Evolutionary conservation across 768 basidiomycete species (phyloP), one percentile per base, ranked within the genome.

Genomic region (Tricholoma bakamatsutake): DNA sequence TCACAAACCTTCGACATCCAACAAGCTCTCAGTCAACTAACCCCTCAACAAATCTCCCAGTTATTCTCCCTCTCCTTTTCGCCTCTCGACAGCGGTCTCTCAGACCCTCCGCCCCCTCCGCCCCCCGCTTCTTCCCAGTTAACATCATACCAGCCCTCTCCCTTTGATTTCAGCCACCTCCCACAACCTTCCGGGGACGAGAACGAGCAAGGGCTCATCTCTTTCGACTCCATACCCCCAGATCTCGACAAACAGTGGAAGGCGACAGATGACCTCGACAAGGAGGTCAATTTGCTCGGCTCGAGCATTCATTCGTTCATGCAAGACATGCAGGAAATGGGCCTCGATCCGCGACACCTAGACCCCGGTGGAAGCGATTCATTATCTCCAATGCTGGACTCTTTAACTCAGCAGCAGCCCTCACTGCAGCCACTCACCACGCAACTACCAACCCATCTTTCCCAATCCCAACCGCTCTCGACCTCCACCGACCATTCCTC

Each of bases 281-380:
- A 79, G 46, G 87, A 90, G 54, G 88, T 93, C 27, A 83, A 85
- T 59, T 80, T 81, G 35, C 69, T 93, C 52, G 82, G 87, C 58
- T 73, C 71, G 11, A 84, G 81, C 57, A 83, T 95, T 42, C 80
- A 89, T 56, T 80, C 80, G 5, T 74, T 94, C 57, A 87, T 93
- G 30, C 77, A 87, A 59, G 28, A 48, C 1, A 48, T 48, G 28
- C 46, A 48, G 30, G 46, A 48, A 3, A 30, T 48, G 46, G 62
- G 62, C 11, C 57, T 62, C 13, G 57, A 60, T 34, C 57, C 60
- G 6, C 51, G 52, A 39, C 52, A 57, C 12, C 31, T 52, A 1
- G 59, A 27, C 24, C 18, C 37, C 11, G 45, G 47, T 9, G 60
- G 47, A 6, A 53, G 28, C 18, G 45, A 30, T n/a, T 53, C 57